These are phyloP conservation scores for Fusarium zealandicum DNA, from an alignment of 2,329 filamentous ascomycete genomes.

Conservation along the genomic window DNA sequence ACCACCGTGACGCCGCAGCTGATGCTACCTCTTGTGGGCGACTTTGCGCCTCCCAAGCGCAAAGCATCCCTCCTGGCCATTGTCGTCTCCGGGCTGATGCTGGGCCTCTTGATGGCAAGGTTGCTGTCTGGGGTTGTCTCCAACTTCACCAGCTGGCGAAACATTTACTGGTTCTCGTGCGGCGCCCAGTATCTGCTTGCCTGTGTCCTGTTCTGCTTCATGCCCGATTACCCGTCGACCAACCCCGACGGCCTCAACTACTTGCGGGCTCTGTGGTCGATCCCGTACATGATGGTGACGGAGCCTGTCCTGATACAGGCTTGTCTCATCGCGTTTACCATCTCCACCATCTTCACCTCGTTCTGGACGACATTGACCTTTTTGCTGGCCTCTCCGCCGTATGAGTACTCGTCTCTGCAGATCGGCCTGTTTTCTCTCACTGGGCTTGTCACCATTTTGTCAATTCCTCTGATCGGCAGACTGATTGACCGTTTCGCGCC, in stretches of 20 bases:
- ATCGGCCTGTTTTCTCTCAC: conserved; percentile 84
- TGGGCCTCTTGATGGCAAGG: conserved; percentile 79
- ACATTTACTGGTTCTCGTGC: conserved; percentile 80
- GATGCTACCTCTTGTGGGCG: conserved; percentile 82
- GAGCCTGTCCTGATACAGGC: conserved; percentile 75
- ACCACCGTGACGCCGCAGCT: conserved; percentile 81
- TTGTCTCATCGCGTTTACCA: conserved; percentile 70
- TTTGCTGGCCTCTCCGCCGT: conserved; percentile 73
- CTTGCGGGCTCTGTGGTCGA: conserved; percentile 68
- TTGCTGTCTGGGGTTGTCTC: conserved; percentile 78
- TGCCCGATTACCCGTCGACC: conserved; percentile 82
- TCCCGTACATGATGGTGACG: conserved; percentile 67
- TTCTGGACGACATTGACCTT: conserved; percentile 78
- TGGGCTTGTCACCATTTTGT: conserved; percentile 72
- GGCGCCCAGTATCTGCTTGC: conserved; percentile 74
- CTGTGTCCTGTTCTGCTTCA: conserved; percentile 70
- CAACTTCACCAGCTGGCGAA: conserved; percentile 76
- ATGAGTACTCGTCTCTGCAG: conserved; percentile 68
- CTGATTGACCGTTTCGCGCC: conserved; percentile 74
- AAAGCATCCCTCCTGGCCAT: conserved; percentile 75
- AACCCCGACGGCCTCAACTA: conserved; percentile 73
- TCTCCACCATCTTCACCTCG: conserved; percentile 58
- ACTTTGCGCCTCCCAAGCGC: conserved; percentile 73
- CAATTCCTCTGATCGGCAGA: conserved; percentile 74
- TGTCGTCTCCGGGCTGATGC: conserved; percentile 76